These are phyloP conservation scores for Colletotrichum coccodes DNA, from an alignment of 2,329 filamentous ascomycete species.

Conservation along the genomic window DNA sequence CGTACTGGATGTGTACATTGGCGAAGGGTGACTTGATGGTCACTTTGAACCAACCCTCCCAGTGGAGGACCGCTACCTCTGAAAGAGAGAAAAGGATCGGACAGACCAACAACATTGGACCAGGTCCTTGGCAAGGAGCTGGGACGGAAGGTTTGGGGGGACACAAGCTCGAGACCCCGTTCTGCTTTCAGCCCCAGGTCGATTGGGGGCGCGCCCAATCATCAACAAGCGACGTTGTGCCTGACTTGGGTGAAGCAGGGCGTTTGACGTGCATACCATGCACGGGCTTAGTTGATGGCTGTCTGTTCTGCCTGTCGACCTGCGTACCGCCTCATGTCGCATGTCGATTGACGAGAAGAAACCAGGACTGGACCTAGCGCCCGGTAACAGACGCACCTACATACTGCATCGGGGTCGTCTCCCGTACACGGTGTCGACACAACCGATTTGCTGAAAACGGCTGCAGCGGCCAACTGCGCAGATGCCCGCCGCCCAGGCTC, in stretches of 20 bases:
- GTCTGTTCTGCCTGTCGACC: not conserved
- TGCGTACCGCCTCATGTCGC: not conserved
- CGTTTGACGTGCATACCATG: slow-evolving; percentile 5
- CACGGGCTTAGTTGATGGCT: not conserved
- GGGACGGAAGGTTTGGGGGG: not conserved
- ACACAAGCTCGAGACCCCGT: not conserved
- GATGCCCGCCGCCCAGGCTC: slow-evolving; percentile 2
- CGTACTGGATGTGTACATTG: not conserved
- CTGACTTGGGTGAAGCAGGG: slow-evolving; percentile 19
- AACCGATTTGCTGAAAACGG: not conserved
- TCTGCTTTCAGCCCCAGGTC: slow-evolving; percentile 26
- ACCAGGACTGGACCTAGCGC: not conserved
- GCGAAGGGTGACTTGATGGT: not conserved
- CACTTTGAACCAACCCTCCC: not conserved
- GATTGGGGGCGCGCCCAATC: slow-evolving; percentile 6
- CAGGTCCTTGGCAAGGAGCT: slow-evolving; percentile 13
- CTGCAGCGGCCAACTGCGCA: not conserved
- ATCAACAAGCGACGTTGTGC: slow-evolving; percentile 4
- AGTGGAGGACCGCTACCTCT: no score
- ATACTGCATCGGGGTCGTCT: not conserved
- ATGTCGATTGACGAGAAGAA: not conserved
- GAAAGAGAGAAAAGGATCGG: not conserved
- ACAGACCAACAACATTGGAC: not conserved
- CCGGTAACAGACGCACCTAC: slow-evolving; percentile 1
- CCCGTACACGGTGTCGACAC: not conserved